Evolutionary conservation across 495 filamentous ascomycete species (phyloP).

Genomic region (Hypoxylon subgilvum): DNA sequence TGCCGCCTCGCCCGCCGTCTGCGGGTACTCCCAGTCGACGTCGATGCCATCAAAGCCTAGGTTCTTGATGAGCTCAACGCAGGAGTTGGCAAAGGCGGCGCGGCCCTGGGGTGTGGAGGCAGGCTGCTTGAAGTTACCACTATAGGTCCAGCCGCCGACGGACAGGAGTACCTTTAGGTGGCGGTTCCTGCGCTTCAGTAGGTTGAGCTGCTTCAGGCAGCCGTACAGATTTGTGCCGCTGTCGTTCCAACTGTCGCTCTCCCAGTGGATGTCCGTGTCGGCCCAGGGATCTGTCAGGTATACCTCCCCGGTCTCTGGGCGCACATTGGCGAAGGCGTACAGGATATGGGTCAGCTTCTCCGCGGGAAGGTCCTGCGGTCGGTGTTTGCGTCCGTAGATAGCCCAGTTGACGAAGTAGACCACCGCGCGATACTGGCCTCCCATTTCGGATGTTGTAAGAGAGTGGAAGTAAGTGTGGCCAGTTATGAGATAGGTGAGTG

Average conservation of each 20-base stretch:
- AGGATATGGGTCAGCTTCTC: slow-evolving; percentile 89
- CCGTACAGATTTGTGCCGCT: slow-evolving; percentile 80
- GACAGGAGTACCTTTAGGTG: slow-evolving; percentile 90
- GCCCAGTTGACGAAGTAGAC: slow-evolving; percentile 94
- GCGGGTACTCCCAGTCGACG: slow-evolving; percentile 69
- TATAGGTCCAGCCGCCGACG: slow-evolving; percentile 97
- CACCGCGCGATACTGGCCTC: slow-evolving; percentile 68
- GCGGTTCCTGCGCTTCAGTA: slow-evolving; percentile 86
- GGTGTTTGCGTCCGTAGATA: slow-evolving; percentile 88
- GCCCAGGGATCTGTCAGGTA: slow-evolving; percentile 83
- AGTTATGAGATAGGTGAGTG: slow-evolving; percentile 5
- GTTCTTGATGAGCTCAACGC: slow-evolving; percentile 72
- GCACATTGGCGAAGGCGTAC: slow-evolving; percentile 69
- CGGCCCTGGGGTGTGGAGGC: slow-evolving; percentile 68
- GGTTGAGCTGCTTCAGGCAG: slow-evolving; percentile 90
- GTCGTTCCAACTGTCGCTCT: slow-evolving; percentile 77
- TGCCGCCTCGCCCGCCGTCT: slow-evolving; percentile 61
- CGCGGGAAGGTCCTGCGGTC: slow-evolving; percentile 83
- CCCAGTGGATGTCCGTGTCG: slow-evolving; percentile 87
- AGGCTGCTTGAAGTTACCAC: slow-evolving; percentile 79
- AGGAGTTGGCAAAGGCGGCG: slow-evolving; percentile 69
- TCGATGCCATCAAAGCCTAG: slow-evolving; percentile 65
- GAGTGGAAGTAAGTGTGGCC: not conserved
- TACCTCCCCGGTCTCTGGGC: slow-evolving; percentile 68
- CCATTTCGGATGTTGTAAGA: slow-evolving; percentile 44